Evolutionary conservation across 331 rosid species (phyloP), one percentile per base, ranked within the genome.

Genomic region (Dryas integrifolia): DNA sequence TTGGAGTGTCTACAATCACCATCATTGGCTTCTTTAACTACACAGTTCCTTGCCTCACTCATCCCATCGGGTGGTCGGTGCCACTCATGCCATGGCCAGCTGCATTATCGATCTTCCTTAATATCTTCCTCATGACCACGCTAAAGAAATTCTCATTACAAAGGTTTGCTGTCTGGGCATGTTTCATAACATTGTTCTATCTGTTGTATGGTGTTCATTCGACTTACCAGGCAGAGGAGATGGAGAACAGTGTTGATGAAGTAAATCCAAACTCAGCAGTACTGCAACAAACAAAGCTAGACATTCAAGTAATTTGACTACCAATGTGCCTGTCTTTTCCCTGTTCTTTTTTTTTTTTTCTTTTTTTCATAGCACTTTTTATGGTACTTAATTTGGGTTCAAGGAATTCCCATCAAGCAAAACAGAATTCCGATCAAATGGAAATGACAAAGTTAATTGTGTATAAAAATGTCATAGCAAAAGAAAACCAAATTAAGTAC

Each of bases 71-170:
- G 18, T 93, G 98, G 98, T 84, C 78, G 39, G 92, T 94, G 50
- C 98, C 97, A 0, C 81, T 83, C 69, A 94, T 94, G 98, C 98
- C 98, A 5, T 94, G 97, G 98, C 97, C 96, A 38, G 84, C 98
- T 3, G 80, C 91, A 3, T 61, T 88, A 21, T 91, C 98, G 24
- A 85, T 94, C 51, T 88, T 82, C 80, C 96, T 94, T 1, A 94
- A 91, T 72, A 80, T 89, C 18, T 94, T 91, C 74, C 96, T 91
- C 63, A 86, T 91, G 88, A 81, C 91, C 6, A 86, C 87, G 0
- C 79, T 94, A 18, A 89, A 85, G 55, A 24, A 61, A 12, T 30
- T 82, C 38, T 79, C 98, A 44, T 88, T 89, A 11, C 89, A 88
- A 79, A 81, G 96, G 24, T 89, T 94, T 73, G 95, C 82, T 30